Evolutionary conservation across 2,329 filamentous ascomycete genomes (phyloP).

Genomic region (Aspergillus melleus): DNA sequence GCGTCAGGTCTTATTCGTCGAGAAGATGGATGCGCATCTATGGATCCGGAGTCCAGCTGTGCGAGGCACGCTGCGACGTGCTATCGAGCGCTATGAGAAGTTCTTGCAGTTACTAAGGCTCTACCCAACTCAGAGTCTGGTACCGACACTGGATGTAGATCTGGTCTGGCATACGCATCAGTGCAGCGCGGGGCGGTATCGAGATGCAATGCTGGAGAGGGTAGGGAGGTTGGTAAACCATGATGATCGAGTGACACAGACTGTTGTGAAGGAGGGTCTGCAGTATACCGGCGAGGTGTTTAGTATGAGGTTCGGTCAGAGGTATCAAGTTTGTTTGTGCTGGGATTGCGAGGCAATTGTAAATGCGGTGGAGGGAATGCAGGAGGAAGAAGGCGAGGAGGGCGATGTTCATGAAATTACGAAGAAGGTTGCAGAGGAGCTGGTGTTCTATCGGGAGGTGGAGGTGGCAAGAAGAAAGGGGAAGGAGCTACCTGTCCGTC

Average conservation of each 20-base stretch:
- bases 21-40: constrained; percentile 72
- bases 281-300: constrained; percentile 34
- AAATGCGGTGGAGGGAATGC: constrained; percentile 1
- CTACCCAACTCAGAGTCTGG: constrained; percentile 32
- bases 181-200: constrained; percentile 23
- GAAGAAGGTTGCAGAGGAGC: neutral
- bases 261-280: constrained; percentile 60
- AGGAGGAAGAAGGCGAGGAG: neutral
- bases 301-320: constrained; percentile 54
- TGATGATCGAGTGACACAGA: constrained; percentile 73
- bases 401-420: neutral
- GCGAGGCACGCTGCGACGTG: constrained; percentile 61
- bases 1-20: constrained; percentile 43
- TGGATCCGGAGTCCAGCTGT: constrained; percentile 74
- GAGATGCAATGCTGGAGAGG: constrained; percentile 43
- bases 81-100: constrained; percentile 53
- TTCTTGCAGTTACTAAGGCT: constrained; percentile 44
- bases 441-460: neutral
- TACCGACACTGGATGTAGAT: constrained; percentile 38
- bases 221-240: constrained; percentile 65
- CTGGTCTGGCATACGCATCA: constrained; percentile 39
- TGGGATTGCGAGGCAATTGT: constrained; percentile 74
- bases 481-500: neutral
- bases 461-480: neutral
- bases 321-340: constrained; percentile 70